Base-by-base conservation (phyloP, 208 protist species). In the Lotmaria passim region DNA sequence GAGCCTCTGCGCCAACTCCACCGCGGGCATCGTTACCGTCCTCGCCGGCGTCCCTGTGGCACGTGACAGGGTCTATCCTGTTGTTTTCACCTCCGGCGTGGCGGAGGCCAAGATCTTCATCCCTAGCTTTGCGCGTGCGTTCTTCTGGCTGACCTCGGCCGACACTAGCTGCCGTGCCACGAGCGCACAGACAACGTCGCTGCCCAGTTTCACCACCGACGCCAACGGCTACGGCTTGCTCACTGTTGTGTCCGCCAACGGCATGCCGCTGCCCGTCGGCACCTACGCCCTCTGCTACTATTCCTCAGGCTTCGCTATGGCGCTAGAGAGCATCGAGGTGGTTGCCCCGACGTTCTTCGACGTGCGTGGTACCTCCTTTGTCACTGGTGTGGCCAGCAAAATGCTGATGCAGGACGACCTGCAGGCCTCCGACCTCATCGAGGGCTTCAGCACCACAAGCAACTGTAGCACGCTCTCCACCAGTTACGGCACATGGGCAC, bases 391-490 rank as follows among this genome's bases (percentile, higher is more conserved):
- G 26, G 46, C 78, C 2, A 75, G 70, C 57, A 70, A 62, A 38
- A 69, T 87, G 53, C 31, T 44, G 21, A 63, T 90, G 58, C 72
- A 79, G 12, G 36, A 79, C n/a, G 78, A 85, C 66, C 69, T 90
- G 33, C 50, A 14, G 23, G 39, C 73, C 21, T 30, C 51, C 23
- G 33, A 63, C 59, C 78, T 90, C 21, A 57, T 81, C 19, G 59
- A 59, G 11, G 85, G 85, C 46, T 90, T 90, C 61, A 90, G 85
- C 63, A 76, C 75, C 34, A 66, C 73, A 5, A 58, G 38, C 39
- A 63, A 78, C 51, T 90, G 85, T 47, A 71, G 23, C 26, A 52
- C 59, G 8, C 50, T 65, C 24, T 56, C 34, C 23, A 78, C 76
- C 0, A 60, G 64, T 10, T 76, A 83, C 70, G 85, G 85, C 33